Evolutionary conservation across 345 rosid genomes (phyloP), one percentile per base, ranked within the genome.

Genomic region (Dovyalis caffra): DNA sequence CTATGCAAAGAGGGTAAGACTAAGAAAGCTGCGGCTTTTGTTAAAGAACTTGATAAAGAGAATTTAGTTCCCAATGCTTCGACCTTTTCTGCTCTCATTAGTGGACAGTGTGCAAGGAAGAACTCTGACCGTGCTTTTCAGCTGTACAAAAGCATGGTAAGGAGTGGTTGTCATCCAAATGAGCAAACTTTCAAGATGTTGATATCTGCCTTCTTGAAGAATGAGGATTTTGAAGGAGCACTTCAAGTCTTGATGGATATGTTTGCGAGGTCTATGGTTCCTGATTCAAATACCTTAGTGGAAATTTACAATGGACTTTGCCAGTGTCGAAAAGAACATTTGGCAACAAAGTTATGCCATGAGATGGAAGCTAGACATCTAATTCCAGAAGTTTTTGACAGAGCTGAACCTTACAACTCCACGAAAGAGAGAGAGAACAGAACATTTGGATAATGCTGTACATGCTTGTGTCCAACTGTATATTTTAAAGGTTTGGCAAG

Each of bases 1-100:
- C 79, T 90, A 4, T 92, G 97, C 86, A 90, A 86, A 69, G 93
- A 85, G 69, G 98, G 95, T 2, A 92, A 91, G 95, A 94, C 97
- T 26, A 94, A 88, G 90, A 92, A 88, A 76, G 95, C 97, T 74
- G 97, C 97, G 15, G 84, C 79, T 77, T 76, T 92, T 75, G 90
- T 92, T 66, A 88, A 87, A 82, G 90, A 88, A 72, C 91, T 94
- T 28, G 93, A 88, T 70, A 90, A 87, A 76, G 81, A 86, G 86
- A 79, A 83, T 53, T 83, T 94, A 77, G 88, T 81, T 43, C 97
- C 91, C 29, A 92, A 92, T 78, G 84, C 90, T 21, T 90, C 97
- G 5, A 94, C 97, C 63, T 92, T 86, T 77, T 85, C 91, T 35
- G 92, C 93, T 16, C 90, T 94, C 40, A 92, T 91, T n/a, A 63